These are phyloP conservation scores for Ascochyta viciae-villosae DNA, from an alignment of 2,329 filamentous ascomycete species.

Conservation along the genomic window DNA sequence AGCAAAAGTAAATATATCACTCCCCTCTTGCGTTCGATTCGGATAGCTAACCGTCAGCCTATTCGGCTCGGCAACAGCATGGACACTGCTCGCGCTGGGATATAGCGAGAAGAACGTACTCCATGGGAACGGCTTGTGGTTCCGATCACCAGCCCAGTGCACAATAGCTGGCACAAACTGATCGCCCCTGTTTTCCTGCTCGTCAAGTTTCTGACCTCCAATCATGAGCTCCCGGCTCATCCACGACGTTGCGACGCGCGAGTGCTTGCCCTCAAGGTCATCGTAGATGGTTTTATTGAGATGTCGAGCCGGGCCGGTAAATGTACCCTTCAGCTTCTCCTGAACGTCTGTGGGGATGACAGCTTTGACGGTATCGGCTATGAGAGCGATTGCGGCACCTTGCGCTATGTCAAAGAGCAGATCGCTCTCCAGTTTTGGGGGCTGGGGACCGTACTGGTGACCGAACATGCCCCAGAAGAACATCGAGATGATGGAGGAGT, in stretches of 20 bases:
- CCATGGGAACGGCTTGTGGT: constrained; percentile 36
- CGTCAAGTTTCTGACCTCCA: constrained; percentile 34
- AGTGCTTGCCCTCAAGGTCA: constrained; percentile 34
- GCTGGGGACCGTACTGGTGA: constrained; percentile 12
- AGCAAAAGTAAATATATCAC: constrained; percentile 29
- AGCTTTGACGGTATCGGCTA: constrained; percentile 9
- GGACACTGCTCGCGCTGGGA: constrained; percentile 54
- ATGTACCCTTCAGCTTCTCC: constrained; percentile 6
- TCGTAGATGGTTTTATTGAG: constrained; percentile 19
- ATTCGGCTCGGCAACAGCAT: constrained; percentile 47
- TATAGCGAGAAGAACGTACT: constrained; percentile 25
- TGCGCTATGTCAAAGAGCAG: constrained; percentile 14
- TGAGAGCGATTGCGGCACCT: constrained; percentile 12
- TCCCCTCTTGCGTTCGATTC: constrained; percentile 27
- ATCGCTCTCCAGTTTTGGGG: constrained; percentile 8
- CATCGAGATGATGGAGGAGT: constrained; percentile 14
- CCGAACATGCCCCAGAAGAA: constrained; percentile 21
- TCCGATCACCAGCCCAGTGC: constrained; percentile 55
- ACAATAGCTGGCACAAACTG: constrained; percentile 54
- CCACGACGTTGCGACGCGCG: constrained; percentile 50
- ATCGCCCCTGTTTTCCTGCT: constrained; percentile 27
- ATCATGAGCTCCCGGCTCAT: constrained; percentile 54
- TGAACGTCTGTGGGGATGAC: background rate
- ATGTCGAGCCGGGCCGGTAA: constrained; percentile 1
- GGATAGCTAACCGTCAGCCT: constrained; percentile 28